phyloP scores from a whole-genome alignment of 2,329 filamentous ascomycete species.

The Parafenestella ontariensis region DNA sequence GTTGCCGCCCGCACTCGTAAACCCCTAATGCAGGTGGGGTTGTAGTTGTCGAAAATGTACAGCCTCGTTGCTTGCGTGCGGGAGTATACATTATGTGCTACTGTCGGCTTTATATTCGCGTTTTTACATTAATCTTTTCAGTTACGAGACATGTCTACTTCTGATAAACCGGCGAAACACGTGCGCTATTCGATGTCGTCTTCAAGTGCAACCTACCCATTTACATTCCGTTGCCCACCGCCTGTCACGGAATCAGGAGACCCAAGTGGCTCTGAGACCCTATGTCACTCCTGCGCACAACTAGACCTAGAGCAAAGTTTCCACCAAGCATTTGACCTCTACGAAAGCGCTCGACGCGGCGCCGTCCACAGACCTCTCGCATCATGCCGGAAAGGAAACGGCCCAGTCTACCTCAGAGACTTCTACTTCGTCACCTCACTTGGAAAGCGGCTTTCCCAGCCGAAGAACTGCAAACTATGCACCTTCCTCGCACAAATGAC shows the following conservation, averaged over 20 bases:
- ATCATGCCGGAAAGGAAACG: conserved; percentile 3
- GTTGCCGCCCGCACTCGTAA: neutral
- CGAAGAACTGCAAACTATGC: conserved; percentile 1
- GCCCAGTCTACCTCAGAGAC: conserved; percentile 1
- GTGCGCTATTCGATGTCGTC: neutral
- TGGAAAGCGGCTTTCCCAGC: neutral
- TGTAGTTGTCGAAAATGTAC: neutral
- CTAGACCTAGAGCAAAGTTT: conserved; percentile 2
- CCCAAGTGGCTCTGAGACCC: neutral
- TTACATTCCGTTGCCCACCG: conserved; percentile 3
- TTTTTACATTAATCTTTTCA: neutral
- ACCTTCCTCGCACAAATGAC: neutral
- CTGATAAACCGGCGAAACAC: no score
- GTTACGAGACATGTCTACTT: no score
- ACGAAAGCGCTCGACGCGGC: neutral
- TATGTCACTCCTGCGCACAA: neutral
- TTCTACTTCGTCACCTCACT: conserved; percentile 5
- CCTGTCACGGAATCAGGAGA: neutral
- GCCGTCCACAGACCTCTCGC: neutral
- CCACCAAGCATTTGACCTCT: neutral
- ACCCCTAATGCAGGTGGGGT: neutral
- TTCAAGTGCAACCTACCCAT: neutral
- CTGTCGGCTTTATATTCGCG: neutral
- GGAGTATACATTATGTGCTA: neutral
- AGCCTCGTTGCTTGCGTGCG: neutral